These are phyloP conservation scores for Fusarium austroafricanum DNA, from an alignment of 2,329 filamentous ascomycete species.

Conservation along the genomic window DNA sequence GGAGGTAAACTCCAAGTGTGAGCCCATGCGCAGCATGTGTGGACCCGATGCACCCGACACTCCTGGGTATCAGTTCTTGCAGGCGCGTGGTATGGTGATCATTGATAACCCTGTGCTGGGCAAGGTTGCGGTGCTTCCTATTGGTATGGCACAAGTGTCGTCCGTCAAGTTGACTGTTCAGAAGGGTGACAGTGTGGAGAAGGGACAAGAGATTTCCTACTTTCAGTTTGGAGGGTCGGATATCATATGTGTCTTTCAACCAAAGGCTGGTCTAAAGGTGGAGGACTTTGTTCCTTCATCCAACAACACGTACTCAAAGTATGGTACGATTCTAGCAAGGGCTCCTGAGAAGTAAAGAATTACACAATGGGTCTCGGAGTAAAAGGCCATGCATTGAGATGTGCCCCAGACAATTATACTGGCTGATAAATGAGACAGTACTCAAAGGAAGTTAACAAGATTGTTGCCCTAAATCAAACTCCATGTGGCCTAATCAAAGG, in stretches of 20 bases:
- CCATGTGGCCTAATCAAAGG: too few species aligned
- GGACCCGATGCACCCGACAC: neutral
- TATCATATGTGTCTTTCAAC: constrained; percentile 16
- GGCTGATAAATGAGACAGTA: too few species aligned
- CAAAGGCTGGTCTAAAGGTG: neutral
- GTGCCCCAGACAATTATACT: too few species aligned
- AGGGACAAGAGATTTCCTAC: constrained; percentile 12
- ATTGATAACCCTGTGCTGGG: constrained; percentile 5
- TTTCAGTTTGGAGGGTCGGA: constrained; percentile 23
- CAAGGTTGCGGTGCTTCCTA: constrained; percentile 2
- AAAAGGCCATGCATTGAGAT: too few species aligned
- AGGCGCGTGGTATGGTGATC: constrained; percentile 12
- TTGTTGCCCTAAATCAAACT: too few species aligned
- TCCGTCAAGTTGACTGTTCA: neutral
- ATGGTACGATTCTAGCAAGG: constrained; percentile 1
- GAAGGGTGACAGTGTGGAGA: constrained; percentile 1
- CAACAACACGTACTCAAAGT: constrained; percentile 12
- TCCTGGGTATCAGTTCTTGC: constrained; percentile 8
- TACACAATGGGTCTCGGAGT: too few species aligned
- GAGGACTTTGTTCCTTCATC: constrained; percentile 9
- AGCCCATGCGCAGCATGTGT: neutral
- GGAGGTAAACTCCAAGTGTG: constrained; percentile 9
- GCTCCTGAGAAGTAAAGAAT: neutral
- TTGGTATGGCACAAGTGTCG: constrained; percentile 9
- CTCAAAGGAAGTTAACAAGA: too few species aligned